A percentile compares a stretch with the other conserved stretches of the same genome.
These are phyloP conservation scores for Cryptococcus jaspeensis DNA, from an alignment of 1,284 basidiomycete species.

Conservation along the genomic window DNA sequence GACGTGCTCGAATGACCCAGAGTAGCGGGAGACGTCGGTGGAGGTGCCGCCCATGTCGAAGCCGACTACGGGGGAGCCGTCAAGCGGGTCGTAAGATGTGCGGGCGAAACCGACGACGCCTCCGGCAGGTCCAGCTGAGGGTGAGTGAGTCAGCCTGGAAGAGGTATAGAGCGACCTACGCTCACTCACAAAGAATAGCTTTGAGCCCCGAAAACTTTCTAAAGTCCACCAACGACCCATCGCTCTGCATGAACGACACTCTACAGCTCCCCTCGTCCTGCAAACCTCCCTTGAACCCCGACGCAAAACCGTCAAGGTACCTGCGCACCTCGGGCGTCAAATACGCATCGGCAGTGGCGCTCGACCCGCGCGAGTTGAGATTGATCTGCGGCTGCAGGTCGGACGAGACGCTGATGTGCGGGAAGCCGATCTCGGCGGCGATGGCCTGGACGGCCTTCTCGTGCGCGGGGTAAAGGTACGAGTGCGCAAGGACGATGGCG, in stretches of 20 bases:
- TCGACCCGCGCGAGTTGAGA: constrained; percentile 54
- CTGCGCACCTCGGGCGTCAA: constrained; percentile 54
- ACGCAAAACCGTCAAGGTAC: constrained; percentile 52
- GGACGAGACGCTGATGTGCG: constrained; percentile 38
- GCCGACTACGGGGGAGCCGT: constrained; percentile 40
- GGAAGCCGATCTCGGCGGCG: constrained; percentile 43
- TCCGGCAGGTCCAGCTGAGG: constrained; percentile 53
- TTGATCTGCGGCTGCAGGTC: constrained; percentile 53
- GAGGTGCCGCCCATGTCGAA: constrained; percentile 61
- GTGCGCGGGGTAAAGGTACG: constrained; percentile 39
- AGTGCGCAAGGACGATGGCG: constrained; percentile 41
- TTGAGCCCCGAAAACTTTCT: constrained; percentile 38
- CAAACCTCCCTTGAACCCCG: constrained; percentile 47
- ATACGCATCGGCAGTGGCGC: constrained; percentile 57
- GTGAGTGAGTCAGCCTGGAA: not conserved
- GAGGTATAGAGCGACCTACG: too few relatives aligned
- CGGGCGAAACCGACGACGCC: constrained; percentile 57
- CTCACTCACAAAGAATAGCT: constrained; percentile 35
- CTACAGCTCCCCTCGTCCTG: constrained; percentile 40
- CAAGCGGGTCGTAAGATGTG: constrained; percentile 40
- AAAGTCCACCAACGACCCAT: constrained; percentile 50
- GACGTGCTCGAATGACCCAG: constrained; percentile 39
- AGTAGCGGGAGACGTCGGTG: constrained; percentile 64
- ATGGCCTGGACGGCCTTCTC: constrained; percentile 35
- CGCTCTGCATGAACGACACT: constrained; percentile 53